These are phyloP conservation scores for Camellia japonica DNA, from an alignment of 148 eudicot genomes.

Conservation along the genomic window DNA sequence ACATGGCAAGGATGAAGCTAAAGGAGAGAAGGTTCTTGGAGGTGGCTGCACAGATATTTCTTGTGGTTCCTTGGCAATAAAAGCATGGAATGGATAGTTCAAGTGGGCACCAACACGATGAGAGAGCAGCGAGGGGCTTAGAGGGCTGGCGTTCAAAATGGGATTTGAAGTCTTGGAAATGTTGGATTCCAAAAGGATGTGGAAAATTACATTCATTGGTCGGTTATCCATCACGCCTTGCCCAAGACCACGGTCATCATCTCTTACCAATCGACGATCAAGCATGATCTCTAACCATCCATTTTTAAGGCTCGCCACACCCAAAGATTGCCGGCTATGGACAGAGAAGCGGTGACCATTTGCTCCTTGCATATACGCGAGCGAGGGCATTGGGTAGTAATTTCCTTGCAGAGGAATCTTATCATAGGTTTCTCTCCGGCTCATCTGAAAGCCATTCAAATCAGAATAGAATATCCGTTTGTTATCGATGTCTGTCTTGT, in stretches of 20 bases:
- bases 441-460: conserved; percentile 95
- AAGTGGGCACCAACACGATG: conserved; percentile 71
- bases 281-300: conserved; percentile 97
- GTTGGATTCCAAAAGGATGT: conserved; percentile 71
- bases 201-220: conserved; percentile 77
- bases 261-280: conserved; percentile 72
- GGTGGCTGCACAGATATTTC: conserved; percentile 67
- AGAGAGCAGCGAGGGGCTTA: conserved; percentile 84
- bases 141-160: conserved; percentile 41
- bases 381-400: conserved; percentile 97
- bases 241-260: conserved; percentile 97
- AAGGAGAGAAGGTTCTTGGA: conserved; percentile 68
- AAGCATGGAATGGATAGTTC: conserved; percentile 74
- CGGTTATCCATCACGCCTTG: conserved; percentile 95
- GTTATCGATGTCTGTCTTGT: conserved; percentile 77
- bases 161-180: conserved; percentile 53
- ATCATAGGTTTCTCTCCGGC: conserved; percentile 91
- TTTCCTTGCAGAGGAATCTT: conserved; percentile 96
- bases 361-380: conserved; percentile 77
- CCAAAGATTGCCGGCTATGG: conserved; percentile 82
- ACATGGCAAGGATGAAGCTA: conserved; percentile 76
- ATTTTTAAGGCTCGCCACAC: conserved; percentile 79
- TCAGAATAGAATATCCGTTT: conserved; percentile 73
- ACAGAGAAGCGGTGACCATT: conserved; percentile 84
- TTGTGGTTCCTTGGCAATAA: conserved; percentile 64